Percentiles rank a stretch among this genome's conserved stretches.
phyloP scores from a whole-genome alignment of 164 flowering plant genomes.

The Liriodendron chinense region DNA sequence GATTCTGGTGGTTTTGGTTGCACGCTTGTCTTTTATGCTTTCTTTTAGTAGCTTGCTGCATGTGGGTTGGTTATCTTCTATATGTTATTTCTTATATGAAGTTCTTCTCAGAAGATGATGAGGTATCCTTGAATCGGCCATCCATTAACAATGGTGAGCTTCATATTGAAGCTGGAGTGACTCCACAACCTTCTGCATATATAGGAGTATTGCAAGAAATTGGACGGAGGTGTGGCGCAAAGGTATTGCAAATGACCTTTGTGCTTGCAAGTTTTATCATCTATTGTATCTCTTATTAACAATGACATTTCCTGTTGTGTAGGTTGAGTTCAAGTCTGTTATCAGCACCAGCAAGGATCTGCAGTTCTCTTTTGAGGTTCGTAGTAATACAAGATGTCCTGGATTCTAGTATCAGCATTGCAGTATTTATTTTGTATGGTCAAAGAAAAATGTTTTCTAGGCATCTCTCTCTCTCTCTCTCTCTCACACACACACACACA shows the following conservation, averaged over 20 bases:
- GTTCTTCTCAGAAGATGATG: conserved; percentile 34
- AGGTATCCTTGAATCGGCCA: conserved; percentile 31
- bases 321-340: conserved; percentile 86
- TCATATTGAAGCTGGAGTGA: conserved; percentile 44
- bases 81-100: conserved; percentile 13
- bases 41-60: neutral
- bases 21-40: neutral
- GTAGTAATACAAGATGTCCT: conserved; percentile 13
- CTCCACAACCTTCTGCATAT: conserved; percentile 42
- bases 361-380: conserved; percentile 86
- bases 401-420: neutral
- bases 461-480: no score
- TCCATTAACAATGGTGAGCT: conserved; percentile 33
- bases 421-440: neutral
- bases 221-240: conserved; percentile 72
- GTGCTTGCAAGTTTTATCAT: neutral
- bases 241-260: conserved; percentile 40
- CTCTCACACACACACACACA: no score
- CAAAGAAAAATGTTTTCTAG: neutral
- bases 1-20: neutral
- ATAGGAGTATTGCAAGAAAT: conserved; percentile 86
- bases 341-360: conserved; percentile 74
- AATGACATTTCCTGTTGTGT: conserved; percentile 14
- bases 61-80: neutral
- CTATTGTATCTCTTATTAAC: neutral